Base-by-base conservation (phyloP, 441 rosid genomes). In the Isatis lusitanica region DNA sequence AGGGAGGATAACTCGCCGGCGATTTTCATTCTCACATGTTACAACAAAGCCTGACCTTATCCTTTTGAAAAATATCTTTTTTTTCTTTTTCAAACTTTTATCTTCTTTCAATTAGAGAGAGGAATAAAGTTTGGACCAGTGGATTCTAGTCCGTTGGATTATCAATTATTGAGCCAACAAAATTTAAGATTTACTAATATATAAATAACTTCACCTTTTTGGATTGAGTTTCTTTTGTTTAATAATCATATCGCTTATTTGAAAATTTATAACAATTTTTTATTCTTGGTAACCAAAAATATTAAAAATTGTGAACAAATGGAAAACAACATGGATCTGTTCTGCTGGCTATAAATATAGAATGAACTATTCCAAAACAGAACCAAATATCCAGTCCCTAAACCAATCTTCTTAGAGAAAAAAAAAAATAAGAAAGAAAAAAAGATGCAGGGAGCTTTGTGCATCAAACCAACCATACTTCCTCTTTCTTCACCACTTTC, bases 371-470 rank as follows among this genome's bases (percentile, higher is more conserved):
- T n/a, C 46, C 66, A 47, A 62, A 75, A 35, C 69, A 61, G 5
- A 74, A 53, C 63, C 51, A 44, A 42, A 46, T 7, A 62, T 75
- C 60, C 11, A 66, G 21, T 70, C 70, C n/a, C 48, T 7, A 38
- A 69, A 56, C 60, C 5, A 15, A 53, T 75, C 57, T 24, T 53
- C 3, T 43, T 6, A 31, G 6, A 42, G 24, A 21, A 21, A 21
- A 21, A 21, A 2, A 21, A n/a, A n/a, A n/a, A n/a, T 2, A 40
- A 10, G 2, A 24, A 5, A 21, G 40, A 46, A 4, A 83, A 6
- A n/a, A 60, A 42, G 2, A 87, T 87, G 94, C 90, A 85, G 73
- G 81, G 89, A 62, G 79, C 85, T 58, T 26, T 81, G 61, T 68
- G 48, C 77, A 79, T 83, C 65, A 76, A 79, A n/a, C 78, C 86